A percentile compares a stretch with the other conserved stretches of the same genome.
These are phyloP conservation scores for Hypoxylon cercidicola DNA, from an alignment of 495 filamentous ascomycete genomes.

Conservation along the genomic window DNA sequence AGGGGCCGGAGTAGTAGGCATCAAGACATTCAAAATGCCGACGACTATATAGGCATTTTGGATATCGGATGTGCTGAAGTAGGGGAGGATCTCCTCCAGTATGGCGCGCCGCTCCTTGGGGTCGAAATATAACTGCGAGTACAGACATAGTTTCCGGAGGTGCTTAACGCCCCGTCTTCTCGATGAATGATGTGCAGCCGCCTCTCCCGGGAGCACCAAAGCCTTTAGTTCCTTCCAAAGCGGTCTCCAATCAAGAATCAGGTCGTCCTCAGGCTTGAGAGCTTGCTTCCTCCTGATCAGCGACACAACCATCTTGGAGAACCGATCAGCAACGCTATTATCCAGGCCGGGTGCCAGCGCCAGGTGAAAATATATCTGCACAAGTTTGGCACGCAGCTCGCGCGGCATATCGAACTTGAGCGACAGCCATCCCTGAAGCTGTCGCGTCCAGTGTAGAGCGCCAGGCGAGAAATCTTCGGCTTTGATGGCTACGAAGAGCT, in stretches of 20 bases:
- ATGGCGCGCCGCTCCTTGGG: constrained; percentile 85
- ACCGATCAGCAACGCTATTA: constrained; percentile 81
- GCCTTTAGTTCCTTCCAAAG: constrained; percentile 91
- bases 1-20: constrained; percentile 85
- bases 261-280: constrained; percentile 84
- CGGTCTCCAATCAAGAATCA: constrained; percentile 91
- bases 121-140: constrained; percentile 92
- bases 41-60: constrained; percentile 89
- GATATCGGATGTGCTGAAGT: constrained; percentile 91
- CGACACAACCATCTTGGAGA: constrained; percentile 95
- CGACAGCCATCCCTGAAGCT: constrained; percentile 92
- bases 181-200: constrained; percentile 61
- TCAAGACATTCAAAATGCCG: constrained; percentile 83
- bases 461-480: constrained; percentile 94
- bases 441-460: constrained; percentile 95
- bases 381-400: constrained; percentile 81
- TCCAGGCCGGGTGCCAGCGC: constrained; percentile 91
- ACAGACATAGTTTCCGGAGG: constrained; percentile 86
- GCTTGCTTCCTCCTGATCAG: constrained; percentile 97
- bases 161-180: constrained; percentile 58
- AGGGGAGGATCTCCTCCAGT: constrained; percentile 94
- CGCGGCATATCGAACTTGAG: constrained; percentile 96
- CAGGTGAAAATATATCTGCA: constrained; percentile 93
- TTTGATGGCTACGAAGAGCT: constrained; percentile 89
- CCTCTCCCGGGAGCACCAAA: constrained; percentile 86